Conservation (phyloP, 164 flowering plant genomes). For the Taxillus chinensis region DNA sequence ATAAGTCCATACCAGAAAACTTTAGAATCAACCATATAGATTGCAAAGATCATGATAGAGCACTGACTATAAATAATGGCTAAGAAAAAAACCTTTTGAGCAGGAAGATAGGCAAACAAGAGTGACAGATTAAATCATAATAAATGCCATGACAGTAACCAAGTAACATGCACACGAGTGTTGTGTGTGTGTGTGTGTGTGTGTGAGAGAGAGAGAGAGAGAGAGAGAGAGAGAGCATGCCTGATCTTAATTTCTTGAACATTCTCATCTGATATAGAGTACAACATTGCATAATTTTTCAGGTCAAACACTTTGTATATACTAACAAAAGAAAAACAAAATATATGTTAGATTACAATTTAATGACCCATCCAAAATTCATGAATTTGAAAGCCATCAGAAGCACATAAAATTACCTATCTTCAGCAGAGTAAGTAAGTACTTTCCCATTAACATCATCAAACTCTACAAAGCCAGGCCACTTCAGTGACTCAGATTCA, state of each 20-base stretch:
- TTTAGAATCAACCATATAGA: no score
- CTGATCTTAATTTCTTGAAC: slow-evolving; percentile 97
- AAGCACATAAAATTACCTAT: slow-evolving; percentile 30
- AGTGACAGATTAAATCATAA: no score
- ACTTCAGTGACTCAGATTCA: slow-evolving; percentile 86
- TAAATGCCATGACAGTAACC: no score
- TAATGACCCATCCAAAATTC: slow-evolving; percentile 5
- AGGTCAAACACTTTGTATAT: slow-evolving; percentile 92
- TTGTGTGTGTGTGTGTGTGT: no score
- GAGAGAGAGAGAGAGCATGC: slow-evolving; percentile 23
- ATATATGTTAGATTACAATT: no score
- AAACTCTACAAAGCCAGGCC: slow-evolving; percentile 99
- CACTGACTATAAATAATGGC: no score
- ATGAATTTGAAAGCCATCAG: background rate
- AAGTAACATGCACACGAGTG: no score
- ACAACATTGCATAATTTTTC: slow-evolving; percentile 86
- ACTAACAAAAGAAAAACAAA: slow-evolving; percentile 20
- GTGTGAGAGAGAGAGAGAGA: no score
- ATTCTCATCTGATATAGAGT: slow-evolving; percentile 85
- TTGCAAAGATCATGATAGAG: no score
- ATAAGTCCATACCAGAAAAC: no score
- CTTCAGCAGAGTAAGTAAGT: slow-evolving; percentile 89
- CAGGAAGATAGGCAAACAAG: no score
- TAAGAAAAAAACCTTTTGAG: no score
- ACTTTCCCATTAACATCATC: slow-evolving; percentile 99